Percentiles rank a stretch among this genome's conserved stretches.
These are phyloP conservation scores for Gamsiella multidivaricata DNA, from an alignment of 192 early-diverging fungal genomes.

Conservation along the genomic window DNA sequence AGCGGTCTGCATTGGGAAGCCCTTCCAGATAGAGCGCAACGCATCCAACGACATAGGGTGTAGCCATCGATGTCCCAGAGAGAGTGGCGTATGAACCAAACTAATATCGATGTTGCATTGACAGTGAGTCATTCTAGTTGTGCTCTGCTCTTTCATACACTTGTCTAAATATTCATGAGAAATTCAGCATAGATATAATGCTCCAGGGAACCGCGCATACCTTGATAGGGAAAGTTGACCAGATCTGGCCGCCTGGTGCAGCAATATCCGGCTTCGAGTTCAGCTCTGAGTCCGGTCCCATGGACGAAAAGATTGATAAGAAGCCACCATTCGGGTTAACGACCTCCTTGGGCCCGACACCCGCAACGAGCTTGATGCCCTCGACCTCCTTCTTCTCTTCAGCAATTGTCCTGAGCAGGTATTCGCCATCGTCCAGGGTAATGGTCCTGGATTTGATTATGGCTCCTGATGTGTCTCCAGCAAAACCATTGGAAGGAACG, in stretches of 20 bases:
- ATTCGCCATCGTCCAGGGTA: conserved; percentile 60
- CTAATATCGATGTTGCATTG: no score
- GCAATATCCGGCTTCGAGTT: conserved; percentile 70
- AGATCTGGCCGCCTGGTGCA: conserved; percentile 73
- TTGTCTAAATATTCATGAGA: no score
- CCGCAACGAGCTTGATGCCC: conserved; percentile 57
- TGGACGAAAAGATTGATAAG: conserved; percentile 78
- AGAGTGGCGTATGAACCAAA: conserved; percentile 63
- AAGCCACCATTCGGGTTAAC: conserved; percentile 65
- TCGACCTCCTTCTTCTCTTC: conserved; percentile 25
- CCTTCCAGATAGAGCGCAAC: conserved; percentile 52
- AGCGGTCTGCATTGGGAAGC: conserved; percentile 26
- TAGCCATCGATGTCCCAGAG: conserved; percentile 78
- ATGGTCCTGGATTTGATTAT: conserved; percentile 69
- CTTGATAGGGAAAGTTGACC: conserved; percentile 67
- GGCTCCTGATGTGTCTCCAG: conserved; percentile 41
- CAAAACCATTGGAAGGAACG: conserved; percentile 6
- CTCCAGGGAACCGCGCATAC: conserved; percentile 48
- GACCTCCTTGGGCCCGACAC: conserved; percentile 56
- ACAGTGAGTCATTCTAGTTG: no score
- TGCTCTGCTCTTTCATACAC: no score
- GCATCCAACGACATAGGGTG: conserved; percentile 64
- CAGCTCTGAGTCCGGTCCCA: conserved; percentile 78
- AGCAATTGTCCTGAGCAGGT: conserved; percentile 59
- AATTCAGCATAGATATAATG: no score